Evolutionary conservation across 805 yeast species (phyloP).

Genomic region (Candida railenensis): DNA sequence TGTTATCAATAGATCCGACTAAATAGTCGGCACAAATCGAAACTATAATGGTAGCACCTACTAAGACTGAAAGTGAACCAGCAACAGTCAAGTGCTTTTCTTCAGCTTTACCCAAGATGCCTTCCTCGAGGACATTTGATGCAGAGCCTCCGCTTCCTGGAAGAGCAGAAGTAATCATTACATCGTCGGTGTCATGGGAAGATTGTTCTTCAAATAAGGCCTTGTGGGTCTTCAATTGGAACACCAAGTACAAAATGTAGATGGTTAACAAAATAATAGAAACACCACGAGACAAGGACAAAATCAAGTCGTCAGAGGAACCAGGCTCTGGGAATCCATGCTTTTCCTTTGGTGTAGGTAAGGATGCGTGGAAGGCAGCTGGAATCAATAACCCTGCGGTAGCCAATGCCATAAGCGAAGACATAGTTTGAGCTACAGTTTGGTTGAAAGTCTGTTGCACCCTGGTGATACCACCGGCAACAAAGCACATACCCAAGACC

Average conservation of each 20-base stretch:
- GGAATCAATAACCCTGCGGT: conserved; percentile 88
- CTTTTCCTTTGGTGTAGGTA: conserved; percentile 47
- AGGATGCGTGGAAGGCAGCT: conserved; percentile 89
- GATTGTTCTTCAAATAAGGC: conserved; percentile 61
- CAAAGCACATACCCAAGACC: conserved; percentile 93
- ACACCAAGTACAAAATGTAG: conserved; percentile 75
- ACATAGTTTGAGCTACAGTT: conserved; percentile 98
- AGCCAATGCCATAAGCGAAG: conserved; percentile 87
- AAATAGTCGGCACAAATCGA: conserved; percentile 91
- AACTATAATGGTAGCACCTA: conserved; percentile 71
- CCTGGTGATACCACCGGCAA: conserved; percentile 88
- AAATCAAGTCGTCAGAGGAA: conserved; percentile 47
- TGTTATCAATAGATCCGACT: conserved; percentile 89
- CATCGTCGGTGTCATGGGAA: conserved; percentile 31
- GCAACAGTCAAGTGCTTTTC: conserved; percentile 48
- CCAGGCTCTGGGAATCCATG: conserved; percentile 38
- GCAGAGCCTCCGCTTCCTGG: conserved; percentile 17
- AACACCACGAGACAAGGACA: conserved; percentile 82
- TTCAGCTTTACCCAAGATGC: conserved; percentile 12
- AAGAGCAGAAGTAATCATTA: conserved; percentile 29
- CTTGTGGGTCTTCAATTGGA: conserved; percentile 88
- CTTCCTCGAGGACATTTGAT: neutral
- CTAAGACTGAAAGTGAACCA: conserved; percentile 55
- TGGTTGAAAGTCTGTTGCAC: conserved; percentile 87
- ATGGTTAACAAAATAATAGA: conserved; percentile 74